Conservation (phyloP, 2,329 filamentous ascomycete genomes). For the Botrytis medusae region DNA sequence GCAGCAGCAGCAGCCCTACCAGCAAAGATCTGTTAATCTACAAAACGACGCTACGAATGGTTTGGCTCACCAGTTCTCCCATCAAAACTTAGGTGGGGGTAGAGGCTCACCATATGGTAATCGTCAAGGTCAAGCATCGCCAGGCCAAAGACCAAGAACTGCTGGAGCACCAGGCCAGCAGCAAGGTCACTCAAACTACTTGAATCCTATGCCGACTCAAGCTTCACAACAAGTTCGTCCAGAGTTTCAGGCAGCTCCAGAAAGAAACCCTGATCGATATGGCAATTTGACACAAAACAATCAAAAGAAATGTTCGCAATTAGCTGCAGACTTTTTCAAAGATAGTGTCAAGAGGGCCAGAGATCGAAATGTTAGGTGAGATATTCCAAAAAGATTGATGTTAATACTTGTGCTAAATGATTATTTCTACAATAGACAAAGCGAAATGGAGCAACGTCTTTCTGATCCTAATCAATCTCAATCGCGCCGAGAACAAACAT, state of each 20-base stretch:
- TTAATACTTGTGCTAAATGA: constrained; percentile 6
- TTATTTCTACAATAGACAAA: constrained; percentile 60
- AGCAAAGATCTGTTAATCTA: constrained; percentile 51
- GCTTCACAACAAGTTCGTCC: constrained; percentile 56
- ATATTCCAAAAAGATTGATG: neutral
- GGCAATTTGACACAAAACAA: constrained; percentile 65
- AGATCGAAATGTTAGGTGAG: constrained; percentile 90
- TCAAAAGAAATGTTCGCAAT: constrained; percentile 66
- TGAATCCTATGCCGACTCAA: constrained; percentile 65
- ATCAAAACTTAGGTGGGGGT: constrained; percentile 84
- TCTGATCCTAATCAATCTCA: constrained; percentile 73
- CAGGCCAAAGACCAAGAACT: constrained; percentile 78
- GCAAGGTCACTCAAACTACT: constrained; percentile 61
- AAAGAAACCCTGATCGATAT: constrained; percentile 82
- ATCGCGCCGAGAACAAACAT: constrained; percentile 78
- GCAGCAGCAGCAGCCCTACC: constrained; percentile 52
- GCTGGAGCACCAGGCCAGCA: constrained; percentile 68
- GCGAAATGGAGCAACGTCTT: constrained; percentile 85
- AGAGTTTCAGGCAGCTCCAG: constrained; percentile 76
- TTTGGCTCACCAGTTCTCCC: constrained; percentile 92
- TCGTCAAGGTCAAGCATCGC: constrained; percentile 58
- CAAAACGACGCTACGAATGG: constrained; percentile 86
- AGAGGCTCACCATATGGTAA: constrained; percentile 69
- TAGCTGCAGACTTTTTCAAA: constrained; percentile 92
- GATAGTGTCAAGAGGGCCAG: constrained; percentile 95